These are phyloP conservation scores for Candida gorgasii DNA, from an alignment of 805 yeast genomes.

Conservation along the genomic window DNA sequence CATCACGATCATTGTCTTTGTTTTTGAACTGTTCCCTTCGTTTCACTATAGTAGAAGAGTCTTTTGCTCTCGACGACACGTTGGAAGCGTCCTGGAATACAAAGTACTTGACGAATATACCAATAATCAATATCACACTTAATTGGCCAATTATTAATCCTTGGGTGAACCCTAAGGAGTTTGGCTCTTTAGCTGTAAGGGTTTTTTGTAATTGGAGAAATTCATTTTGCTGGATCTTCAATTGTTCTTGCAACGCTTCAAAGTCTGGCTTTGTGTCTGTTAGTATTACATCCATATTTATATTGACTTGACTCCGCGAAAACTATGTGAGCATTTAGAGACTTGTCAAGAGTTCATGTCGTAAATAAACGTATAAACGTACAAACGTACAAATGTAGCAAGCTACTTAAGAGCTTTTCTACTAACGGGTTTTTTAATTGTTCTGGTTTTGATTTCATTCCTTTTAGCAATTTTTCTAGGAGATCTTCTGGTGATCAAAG, in stretches of 20 bases:
- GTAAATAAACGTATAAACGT: no score
- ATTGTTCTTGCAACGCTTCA: slow-evolving; percentile 24
- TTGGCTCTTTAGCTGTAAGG: slow-evolving; percentile 19
- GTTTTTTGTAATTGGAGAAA: slow-evolving; percentile 29
- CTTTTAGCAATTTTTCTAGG: slow-evolving; percentile 12
- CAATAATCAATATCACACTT: slow-evolving; percentile 63
- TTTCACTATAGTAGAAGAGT: slow-evolving; percentile 34
- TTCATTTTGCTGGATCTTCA: slow-evolving; percentile 31
- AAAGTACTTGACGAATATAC: slow-evolving; percentile 70
- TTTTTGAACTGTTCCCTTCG: slow-evolving; percentile 31
- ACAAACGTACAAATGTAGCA: no score
- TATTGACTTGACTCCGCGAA: background rate
- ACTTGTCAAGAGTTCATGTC: no score
- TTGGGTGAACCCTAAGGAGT: slow-evolving; percentile 69
- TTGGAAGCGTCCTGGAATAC: slow-evolving; percentile 69
- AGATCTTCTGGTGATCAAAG: slow-evolving; percentile 10
- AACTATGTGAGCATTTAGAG: no score
- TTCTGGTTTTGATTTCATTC: slow-evolving; percentile 8
- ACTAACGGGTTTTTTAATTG: slow-evolving; percentile 17
- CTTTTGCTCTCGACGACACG: slow-evolving; percentile 28
- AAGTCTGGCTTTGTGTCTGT: background rate
- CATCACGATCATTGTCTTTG: slow-evolving; percentile 14
- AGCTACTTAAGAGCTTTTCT: slow-evolving; percentile 12
- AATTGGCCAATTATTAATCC: slow-evolving; percentile 75
- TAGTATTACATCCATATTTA: slow-evolving; percentile 3